phyloP scores from a whole-genome alignment of 805 yeast species.

The Candida ascalaphidarum region DNA sequence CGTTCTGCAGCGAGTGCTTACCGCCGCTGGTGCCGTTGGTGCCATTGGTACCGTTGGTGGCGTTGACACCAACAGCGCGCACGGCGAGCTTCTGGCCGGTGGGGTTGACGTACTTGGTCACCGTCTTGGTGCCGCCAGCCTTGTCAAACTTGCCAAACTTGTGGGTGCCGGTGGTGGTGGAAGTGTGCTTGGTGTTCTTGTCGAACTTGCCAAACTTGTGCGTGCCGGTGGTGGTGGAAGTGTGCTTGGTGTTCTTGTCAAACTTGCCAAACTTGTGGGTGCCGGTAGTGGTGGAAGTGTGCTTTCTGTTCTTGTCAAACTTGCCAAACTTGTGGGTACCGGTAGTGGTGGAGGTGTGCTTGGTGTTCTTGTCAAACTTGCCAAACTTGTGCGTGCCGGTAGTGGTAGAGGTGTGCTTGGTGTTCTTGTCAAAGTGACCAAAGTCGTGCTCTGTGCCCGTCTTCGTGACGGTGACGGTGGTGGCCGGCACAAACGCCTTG shows the following conservation, averaged over 20 bases:
- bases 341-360: slow-evolving; percentile 3
- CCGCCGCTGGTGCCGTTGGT: slow-evolving; percentile 10
- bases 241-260: slow-evolving; percentile 37
- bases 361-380: slow-evolving; percentile 11
- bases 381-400: slow-evolving; percentile 12
- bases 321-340: slow-evolving; percentile 48
- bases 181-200: slow-evolving; percentile 6
- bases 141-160: slow-evolving; percentile 23
- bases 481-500: slow-evolving; percentile 8
- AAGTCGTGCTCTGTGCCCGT: slow-evolving; percentile 9
- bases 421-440: slow-evolving; percentile 16
- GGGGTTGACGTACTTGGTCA: slow-evolving; percentile 11
- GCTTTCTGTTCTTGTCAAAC: slow-evolving; percentile 39
- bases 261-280: slow-evolving; percentile 53
- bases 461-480: slow-evolving; percentile 5
- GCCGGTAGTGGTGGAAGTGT: slow-evolving; percentile 4
- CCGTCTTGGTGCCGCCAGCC: slow-evolving; percentile 24
- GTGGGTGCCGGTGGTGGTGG: slow-evolving; percentile 19
- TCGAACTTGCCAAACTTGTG: slow-evolving; percentile 16
- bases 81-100: slow-evolving; percentile 31
- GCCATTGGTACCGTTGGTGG: slow-evolving; percentile 10
- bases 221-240: slow-evolving; percentile 22
- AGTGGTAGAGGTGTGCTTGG: slow-evolving; percentile 3
- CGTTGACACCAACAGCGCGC: slow-evolving; percentile 7
- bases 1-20: slow-evolving; percentile 15